Evolutionary conservation across 345 rosid genomes (phyloP), one percentile per base, ranked within the genome.

Genomic region (Citrus mangshanensis): DNA sequence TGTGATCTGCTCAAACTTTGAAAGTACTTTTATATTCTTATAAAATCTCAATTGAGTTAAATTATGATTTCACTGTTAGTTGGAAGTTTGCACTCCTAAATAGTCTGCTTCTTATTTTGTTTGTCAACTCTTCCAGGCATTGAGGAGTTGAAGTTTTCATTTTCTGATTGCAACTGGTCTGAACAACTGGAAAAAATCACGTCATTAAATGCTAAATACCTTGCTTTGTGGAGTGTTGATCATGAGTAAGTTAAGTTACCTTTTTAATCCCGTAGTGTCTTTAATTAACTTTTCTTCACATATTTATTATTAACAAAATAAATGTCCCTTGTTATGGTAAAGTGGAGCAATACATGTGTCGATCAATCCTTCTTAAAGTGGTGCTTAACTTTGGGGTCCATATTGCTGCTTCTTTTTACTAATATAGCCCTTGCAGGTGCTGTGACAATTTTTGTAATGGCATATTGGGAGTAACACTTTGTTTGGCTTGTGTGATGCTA

Each of bases 141-240:
- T 79, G 97, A 93, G 90, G 97, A 91, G 86, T 82, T 96, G 86
- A 88, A 90, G 87, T 84, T 94, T 84, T 86, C 85, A 1, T 88
- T 86, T 73, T 72, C 75, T 79, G 98, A 93, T 72, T 83, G 86
- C 51, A 83, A 89, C 70, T 96, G 99, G 99, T 84, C 86, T 24
- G 85, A 84, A 84, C 90, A 82, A 85, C 89, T 89, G 84, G 89
- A 90, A 67, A 80, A 85, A 67, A 92, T 96, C 42, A 81, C 81
- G 63, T 87, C 88, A 37, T 79, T 91, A 88, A 92, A 91, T 88
- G 84, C 55, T 67, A 94, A 86, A 84, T 96, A 92, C 79, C 80
- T 62, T 68, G 86, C 90, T 80, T 24, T 92, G 60, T 93, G 94
- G 93, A 79, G 82, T 37, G 60, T 79, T 78, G 83, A 82, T 76